Percentiles rank a stretch among this genome's conserved stretches.
These are phyloP conservation scores for Lotus japonicus DNA, from an alignment of 306 rosid genomes.

Conservation along the genomic window DNA sequence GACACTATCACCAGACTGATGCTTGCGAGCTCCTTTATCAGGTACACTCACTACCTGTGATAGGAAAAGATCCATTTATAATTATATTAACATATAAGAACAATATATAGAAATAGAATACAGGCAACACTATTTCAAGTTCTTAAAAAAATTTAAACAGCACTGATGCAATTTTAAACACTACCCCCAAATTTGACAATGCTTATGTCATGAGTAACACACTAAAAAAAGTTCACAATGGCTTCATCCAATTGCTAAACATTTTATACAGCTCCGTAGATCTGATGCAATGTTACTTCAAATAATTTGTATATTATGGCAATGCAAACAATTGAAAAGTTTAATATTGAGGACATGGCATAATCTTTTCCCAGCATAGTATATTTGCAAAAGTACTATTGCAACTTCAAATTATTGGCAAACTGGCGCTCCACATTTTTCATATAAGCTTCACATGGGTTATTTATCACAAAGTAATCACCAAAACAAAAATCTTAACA, in stretches of 20 bases:
- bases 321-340: neutral
- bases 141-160: neutral
- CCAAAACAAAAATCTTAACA: neutral
- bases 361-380: neutral
- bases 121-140: neutral
- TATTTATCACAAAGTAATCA: neutral
- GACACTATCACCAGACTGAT: constrained; percentile 47
- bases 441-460: neutral
- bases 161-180: neutral
- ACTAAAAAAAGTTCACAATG: neutral
- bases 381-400: neutral
- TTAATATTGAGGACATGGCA: neutral
- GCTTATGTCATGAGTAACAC: neutral
- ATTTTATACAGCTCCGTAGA: neutral
- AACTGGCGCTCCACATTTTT: neutral
- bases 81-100: neutral
- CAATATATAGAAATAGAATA: neutral
- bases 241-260: neutral
- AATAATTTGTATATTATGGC: neutral
- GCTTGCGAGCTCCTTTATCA: constrained; percentile 57
- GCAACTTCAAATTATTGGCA: neutral
- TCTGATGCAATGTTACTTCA: neutral
- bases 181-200: neutral
- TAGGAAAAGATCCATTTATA: constrained; percentile 2
- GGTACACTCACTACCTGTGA: constrained; percentile 60